phyloP scores from a whole-genome alignment of 176 grass and related monocot species.

The Musa troglodytarum region DNA sequence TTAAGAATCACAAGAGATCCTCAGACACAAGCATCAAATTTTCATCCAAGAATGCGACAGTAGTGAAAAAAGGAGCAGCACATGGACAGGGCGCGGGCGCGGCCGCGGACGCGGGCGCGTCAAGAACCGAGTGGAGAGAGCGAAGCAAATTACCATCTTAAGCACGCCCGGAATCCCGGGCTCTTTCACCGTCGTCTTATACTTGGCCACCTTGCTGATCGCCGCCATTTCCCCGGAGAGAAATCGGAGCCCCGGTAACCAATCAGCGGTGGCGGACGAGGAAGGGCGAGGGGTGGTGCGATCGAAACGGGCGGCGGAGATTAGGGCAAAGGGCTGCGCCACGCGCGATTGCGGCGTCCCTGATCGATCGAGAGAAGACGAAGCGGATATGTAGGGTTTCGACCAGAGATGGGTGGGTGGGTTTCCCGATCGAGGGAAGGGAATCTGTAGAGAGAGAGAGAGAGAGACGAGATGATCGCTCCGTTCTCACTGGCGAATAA shows the following conservation, averaged over 20 bases:
- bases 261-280: background rate
- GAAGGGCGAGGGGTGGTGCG: too few relatives aligned
- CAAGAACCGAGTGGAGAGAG: background rate
- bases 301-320: background rate
- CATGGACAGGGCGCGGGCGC: background rate
- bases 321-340: slow-evolving; percentile 5
- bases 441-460: background rate
- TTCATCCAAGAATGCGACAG: background rate
- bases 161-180: slow-evolving; percentile 69
- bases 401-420: background rate
- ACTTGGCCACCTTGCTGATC: slow-evolving; percentile 49
- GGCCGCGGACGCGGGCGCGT: background rate
- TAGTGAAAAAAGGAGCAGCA: background rate
- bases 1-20: background rate
- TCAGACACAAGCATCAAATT: background rate
- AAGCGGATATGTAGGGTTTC: background rate
- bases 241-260: background rate
- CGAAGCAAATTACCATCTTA: slow-evolving; percentile 48
- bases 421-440: background rate
- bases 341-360: background rate
- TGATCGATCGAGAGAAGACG: background rate
- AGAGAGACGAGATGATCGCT: background rate
- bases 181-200: slow-evolving; percentile 74
- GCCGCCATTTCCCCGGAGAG: slow-evolving; percentile 21
- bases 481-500: background rate